Evolutionary conservation across 2,329 filamentous ascomycete species (phyloP).

Genomic region (Ophiostoma angusticollis): DNA sequence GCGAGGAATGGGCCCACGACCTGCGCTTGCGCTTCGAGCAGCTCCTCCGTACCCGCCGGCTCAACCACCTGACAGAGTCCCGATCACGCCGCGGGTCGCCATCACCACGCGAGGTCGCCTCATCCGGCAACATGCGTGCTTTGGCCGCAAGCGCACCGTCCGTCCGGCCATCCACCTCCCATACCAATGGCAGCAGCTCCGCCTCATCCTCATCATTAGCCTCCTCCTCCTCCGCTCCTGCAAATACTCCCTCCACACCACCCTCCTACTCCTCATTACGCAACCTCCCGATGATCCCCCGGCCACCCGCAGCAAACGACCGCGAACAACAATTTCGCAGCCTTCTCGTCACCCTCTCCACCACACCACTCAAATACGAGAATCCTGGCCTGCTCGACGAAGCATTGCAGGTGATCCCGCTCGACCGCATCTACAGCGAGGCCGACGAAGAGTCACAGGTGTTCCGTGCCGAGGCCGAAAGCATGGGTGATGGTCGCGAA

Average conservation of each 20-base stretch:
- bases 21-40: conserved; percentile 77
- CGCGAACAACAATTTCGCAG: conserved; percentile 62
- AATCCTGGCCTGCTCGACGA: conserved; percentile 92
- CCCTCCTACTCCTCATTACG: conserved; percentile 36
- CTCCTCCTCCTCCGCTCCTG: background rate
- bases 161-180: conserved; percentile 33
- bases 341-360: conserved; percentile 70
- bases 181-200: conserved; percentile 14
- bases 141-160: conserved; percentile 21
- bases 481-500: conserved; percentile 65
- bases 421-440: conserved; percentile 84
- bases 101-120: conserved; percentile 36
- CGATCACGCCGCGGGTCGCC: conserved; percentile 47
- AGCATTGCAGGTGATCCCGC: conserved; percentile 70
- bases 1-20: conserved; percentile 65
- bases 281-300: conserved; percentile 48
- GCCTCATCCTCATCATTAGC: background rate
- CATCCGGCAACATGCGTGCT: conserved; percentile 35
- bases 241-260: conserved; percentile 21
- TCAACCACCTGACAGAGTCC: conserved; percentile 67
- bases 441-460: conserved; percentile 90
- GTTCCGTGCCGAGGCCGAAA: conserved; percentile 74
- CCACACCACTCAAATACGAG: conserved; percentile 87
- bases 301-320: conserved; percentile 55
- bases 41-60: conserved; percentile 70